These are phyloP conservation scores for Aspergillus fumigatiaffinis DNA, from an alignment of 2,329 filamentous ascomycete genomes.

Conservation along the genomic window DNA sequence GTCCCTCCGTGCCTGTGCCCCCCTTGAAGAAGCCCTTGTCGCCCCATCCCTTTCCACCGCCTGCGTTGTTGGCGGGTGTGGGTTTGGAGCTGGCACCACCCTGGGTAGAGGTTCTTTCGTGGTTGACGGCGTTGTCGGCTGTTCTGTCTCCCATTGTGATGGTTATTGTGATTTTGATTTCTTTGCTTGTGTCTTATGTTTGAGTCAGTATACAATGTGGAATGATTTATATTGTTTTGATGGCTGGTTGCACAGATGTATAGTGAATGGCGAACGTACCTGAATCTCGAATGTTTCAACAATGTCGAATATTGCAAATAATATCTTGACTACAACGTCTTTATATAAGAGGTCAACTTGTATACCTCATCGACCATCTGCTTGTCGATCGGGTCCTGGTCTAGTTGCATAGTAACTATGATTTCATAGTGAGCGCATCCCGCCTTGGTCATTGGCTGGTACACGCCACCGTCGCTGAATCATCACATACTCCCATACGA, in stretches of 20 bases:
- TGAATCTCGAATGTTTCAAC: background rate
- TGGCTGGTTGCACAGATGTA: background rate
- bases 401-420: background rate
- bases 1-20: constrained; percentile 12
- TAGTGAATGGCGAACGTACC: background rate
- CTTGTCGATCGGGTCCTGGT: background rate
- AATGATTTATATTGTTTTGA: background rate
- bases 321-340: background rate
- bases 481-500: background rate
- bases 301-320: background rate
- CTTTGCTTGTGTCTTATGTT: background rate
- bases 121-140: constrained; percentile 7
- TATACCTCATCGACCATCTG: background rate
- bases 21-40: constrained; percentile 22
- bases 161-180: background rate
- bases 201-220: background rate
- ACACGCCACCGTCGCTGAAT: background rate
- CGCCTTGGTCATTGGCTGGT: background rate
- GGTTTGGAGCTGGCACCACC: constrained; percentile 24
- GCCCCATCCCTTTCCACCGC: constrained; percentile 20
- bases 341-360: background rate
- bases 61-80: constrained; percentile 28
- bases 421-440: background rate
- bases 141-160: constrained; percentile 10
- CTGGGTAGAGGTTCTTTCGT: constrained; percentile 10